Conservation (phyloP, 176 grass and related monocot genomes). For the Tillandsia leiboldiana region DNA sequence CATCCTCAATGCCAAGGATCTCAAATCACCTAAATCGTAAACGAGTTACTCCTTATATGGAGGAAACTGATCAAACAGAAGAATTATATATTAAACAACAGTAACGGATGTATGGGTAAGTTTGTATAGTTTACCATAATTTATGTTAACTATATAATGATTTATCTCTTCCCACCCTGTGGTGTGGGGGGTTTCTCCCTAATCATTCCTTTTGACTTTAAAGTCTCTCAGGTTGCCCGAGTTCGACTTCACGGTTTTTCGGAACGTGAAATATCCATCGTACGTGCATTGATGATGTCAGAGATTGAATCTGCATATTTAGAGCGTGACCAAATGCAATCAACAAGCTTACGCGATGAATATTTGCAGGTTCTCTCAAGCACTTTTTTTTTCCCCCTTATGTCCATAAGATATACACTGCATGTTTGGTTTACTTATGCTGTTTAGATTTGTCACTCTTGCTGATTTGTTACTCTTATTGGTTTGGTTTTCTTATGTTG, state of each 20-base stretch:
- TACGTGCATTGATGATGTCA: constrained; percentile 96
- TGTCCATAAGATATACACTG: no score
- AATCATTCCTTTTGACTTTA: constrained; percentile 12
- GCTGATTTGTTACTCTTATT: background rate
- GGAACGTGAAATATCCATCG: constrained; percentile 96
- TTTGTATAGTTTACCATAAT: background rate
- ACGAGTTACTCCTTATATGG: no score
- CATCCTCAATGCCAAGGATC: no score
- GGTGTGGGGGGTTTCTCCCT: constrained; percentile 20
- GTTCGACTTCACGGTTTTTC: constrained; percentile 92
- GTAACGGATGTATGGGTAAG: no score
- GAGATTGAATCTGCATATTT: constrained; percentile 97
- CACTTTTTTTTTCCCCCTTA: no score
- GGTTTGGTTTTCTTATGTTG: background rate
- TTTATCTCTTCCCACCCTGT: constrained; percentile 7
- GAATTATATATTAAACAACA: no score
- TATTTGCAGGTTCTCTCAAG: constrained; percentile 61
- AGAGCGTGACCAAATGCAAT: constrained; percentile 98
- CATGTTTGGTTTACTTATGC: constrained; percentile 1
- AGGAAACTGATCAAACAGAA: no score
- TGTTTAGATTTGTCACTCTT: background rate
- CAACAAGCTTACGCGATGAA: constrained; percentile 76
- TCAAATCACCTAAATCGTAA: no score
- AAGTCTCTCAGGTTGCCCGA: constrained; percentile 76
- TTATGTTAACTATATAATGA: background rate